Evolutionary conservation across 345 rosid species (phyloP), one percentile per base, ranked within the genome.

Genomic region (Trapa incisa): DNA sequence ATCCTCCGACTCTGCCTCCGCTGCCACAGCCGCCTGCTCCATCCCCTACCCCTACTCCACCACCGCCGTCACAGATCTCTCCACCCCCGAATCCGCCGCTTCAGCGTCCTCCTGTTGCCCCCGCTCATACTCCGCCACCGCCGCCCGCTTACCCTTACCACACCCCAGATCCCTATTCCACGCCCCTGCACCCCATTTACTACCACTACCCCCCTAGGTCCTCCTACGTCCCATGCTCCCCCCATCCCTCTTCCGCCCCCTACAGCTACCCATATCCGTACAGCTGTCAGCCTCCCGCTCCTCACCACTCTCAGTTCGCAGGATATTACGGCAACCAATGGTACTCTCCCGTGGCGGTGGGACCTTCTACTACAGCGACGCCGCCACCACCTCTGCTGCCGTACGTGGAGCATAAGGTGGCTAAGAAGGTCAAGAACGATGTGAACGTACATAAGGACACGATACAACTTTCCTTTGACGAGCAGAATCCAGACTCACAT

Each of bases 401-500:
- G 17, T 69, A 70, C 62, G 80, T 78, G 16, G 78, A 80, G 29
- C 81, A 83, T 22, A 73, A 67, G 75, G 69, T 70, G 53, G 81
- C 81, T 50, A 80, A 75, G 74, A 78, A 71, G 78, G 47, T 83
- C 71, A 77, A 75, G 77, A 80, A 77, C 66, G 76, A 68, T 60
- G 77, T 79, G 47, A 80, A 80, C 67, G 77, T 83, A 72, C 79
- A 70, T 37, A 78, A 80, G 75, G 76, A 77, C 42, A 76, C 74
- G 29, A 66, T 83, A 9, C 70, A 58, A 67, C 65, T 83, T 56
- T 65, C 43, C 33, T 29, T 70, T 35, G 84, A 83, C 57, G 80
- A 76, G 66, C 68, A 63, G 47, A 74, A 73, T 58, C 57, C 69
- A 67, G 83, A 70, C 37, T 71, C 67, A 33, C 61, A 70, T 70